Conservation (phyloP, 1,284 basidiomycete genomes). For the Pseudozyma flocculosa region DNA sequence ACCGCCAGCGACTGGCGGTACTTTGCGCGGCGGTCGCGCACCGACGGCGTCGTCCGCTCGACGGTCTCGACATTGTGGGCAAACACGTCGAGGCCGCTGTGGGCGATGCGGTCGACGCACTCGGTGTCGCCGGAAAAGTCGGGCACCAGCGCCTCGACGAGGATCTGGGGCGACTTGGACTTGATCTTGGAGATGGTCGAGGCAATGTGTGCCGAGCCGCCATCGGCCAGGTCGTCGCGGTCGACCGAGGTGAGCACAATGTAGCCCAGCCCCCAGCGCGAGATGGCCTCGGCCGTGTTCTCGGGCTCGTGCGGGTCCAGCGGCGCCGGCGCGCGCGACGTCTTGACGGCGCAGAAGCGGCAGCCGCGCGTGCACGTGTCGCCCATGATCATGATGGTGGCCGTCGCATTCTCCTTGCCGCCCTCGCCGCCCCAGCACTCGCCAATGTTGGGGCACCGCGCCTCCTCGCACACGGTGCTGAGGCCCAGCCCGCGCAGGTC, state of each 20-base stretch:
- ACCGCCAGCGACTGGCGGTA: conserved; percentile 88
- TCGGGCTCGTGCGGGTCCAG: conserved; percentile 96
- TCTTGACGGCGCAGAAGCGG: conserved; percentile 97
- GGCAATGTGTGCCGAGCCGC: conserved; percentile 90
- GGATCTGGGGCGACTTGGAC: conserved; percentile 85
- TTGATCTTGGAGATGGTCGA: conserved; percentile 94
- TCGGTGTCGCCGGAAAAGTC: conserved; percentile 83
- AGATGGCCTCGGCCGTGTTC: conserved; percentile 96
- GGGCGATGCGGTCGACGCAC: conserved; percentile 78
- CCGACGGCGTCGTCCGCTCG: conserved; percentile 87
- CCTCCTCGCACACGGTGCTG: conserved; percentile 98
- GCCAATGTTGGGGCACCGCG: conserved; percentile 97
- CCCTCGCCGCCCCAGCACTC: conserved; percentile 93
- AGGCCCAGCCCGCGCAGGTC: conserved; percentile 87
- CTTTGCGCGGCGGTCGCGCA: conserved; percentile 89
- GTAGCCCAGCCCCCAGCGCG: conserved; percentile 96
- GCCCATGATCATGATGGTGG: conserved; percentile 98
- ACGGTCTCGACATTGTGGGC: conserved; percentile 97
- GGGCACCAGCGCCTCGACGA: conserved; percentile 94
- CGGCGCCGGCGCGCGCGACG: conserved; percentile 80
- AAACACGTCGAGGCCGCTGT: conserved; percentile 92
- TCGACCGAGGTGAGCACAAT: conserved; percentile 97
- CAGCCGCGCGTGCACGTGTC: conserved; percentile 98
- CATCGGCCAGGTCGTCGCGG: conserved; percentile 89
- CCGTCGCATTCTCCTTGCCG: conserved; percentile 77